Conservation (phyloP, 2,329 filamentous ascomycete genomes). For the Xylogone sp. region DNA sequence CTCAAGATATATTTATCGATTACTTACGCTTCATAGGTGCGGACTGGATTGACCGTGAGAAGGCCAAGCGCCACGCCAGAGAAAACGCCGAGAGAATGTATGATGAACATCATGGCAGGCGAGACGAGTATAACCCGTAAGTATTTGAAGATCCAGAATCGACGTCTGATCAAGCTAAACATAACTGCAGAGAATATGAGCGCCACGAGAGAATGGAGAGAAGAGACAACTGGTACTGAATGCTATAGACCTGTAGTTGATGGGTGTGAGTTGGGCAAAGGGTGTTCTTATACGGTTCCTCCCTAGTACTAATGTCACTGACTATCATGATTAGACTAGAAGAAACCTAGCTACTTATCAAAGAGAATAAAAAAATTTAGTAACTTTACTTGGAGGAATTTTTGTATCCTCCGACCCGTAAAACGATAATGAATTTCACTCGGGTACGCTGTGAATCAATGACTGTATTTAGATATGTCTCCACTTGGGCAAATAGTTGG, state of each 20-base stretch:
- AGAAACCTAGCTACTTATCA: not conserved
- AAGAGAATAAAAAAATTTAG: too few relatives aligned
- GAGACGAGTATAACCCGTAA: conserved; percentile 55
- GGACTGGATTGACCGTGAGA: conserved; percentile 53
- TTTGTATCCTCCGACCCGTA: too few relatives aligned
- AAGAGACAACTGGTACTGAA: not conserved
- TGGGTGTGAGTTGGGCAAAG: not conserved
- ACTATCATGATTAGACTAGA: not conserved
- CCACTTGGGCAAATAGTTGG: too few relatives aligned
- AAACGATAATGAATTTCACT: too few relatives aligned
- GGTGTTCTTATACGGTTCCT: not conserved
- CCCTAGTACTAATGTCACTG: not conserved
- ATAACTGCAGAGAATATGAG: too few relatives aligned
- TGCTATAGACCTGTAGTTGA: not conserved
- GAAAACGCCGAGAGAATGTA: conserved; percentile 57
- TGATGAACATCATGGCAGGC: conserved; percentile 59
- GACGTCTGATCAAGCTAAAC: too few relatives aligned
- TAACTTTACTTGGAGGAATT: too few relatives aligned
- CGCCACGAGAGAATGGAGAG: not conserved
- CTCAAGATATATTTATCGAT: too few relatives aligned
- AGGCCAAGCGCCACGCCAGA: conserved; percentile 56
- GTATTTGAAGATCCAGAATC: too few relatives aligned
- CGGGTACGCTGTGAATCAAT: too few relatives aligned
- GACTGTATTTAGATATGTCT: too few relatives aligned
- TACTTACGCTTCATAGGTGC: not conserved